Evolutionary conservation across 1,284 basidiomycete species (phyloP), one percentile per base, ranked within the genome.

Genomic region (Rhodofomes roseus): DNA sequence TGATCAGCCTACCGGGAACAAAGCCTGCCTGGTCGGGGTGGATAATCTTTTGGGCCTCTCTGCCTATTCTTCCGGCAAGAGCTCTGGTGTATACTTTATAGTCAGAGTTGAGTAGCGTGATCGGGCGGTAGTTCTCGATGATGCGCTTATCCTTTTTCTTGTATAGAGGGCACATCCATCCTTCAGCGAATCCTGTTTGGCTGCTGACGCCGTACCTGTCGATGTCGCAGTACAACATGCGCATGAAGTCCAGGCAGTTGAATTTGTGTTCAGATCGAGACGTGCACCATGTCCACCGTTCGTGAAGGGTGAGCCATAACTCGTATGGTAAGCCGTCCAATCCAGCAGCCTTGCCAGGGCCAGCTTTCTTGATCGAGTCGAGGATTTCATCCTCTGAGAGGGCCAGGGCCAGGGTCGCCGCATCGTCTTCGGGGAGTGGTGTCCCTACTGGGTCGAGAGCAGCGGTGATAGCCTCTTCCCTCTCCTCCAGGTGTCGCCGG

Each of bases 131-230:
- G 61, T 74, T 75, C 0, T 60, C 64, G 0, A 73, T 68, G 2
- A 67, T 60, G 0, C 54, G 58, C 3, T 41, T 29, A 7, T 72
- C 67, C 20, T 69, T 69, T 60, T 76, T 73, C 57, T 77, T 77
- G 57, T 71, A 74, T 2, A 75, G 55, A 0, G 69, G 74, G 62
- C 68, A 71, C 59, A 76, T 70, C 70, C 73, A 73, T 1, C 75
- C 74, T 2, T 65, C 58, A 0, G 68, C 57, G 55, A 75, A 73
- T 2, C 54, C 36, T 0, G 65, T 63, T 0, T 31, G 9, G 1
- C 16, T 1, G 3, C 34, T 29, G 0, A 65, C 57, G 0, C 70
- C 66, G n/a, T 66, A 22, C 0, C 25, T 4, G 27, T 65, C 60
- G 2, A 71, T 61, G 55, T 73, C 68, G 2, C 4, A 3, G 41